Conservation (phyloP, 1,284 basidiomycete species). For the Austroboletus novae-zelandiae region DNA sequence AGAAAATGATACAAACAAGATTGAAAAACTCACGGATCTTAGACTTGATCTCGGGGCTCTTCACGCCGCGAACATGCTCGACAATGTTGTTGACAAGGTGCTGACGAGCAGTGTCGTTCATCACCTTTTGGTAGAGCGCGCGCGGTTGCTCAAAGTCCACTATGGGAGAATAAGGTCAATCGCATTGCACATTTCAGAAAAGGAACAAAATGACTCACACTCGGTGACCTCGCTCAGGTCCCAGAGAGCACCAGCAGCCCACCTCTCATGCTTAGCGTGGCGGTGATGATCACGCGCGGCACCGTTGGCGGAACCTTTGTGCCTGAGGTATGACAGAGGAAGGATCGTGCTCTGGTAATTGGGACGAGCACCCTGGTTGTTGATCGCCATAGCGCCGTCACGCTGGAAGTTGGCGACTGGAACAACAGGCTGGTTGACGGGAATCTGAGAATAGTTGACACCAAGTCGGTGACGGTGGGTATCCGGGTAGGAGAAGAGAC, state of each 20-base stretch:
- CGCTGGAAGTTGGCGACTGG: conserved; percentile 88
- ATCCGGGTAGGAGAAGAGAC: conserved; percentile 95
- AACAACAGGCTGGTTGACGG: conserved; percentile 78
- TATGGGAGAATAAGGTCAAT: conserved; percentile 24
- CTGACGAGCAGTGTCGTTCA: conserved; percentile 64
- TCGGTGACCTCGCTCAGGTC: conserved; percentile 80
- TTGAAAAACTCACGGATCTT: conserved; percentile 57
- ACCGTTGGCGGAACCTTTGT: conserved; percentile 40
- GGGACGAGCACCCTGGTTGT: conserved; percentile 80
- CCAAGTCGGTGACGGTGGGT: conserved; percentile 89
- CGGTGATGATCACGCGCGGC: conserved; percentile 36
- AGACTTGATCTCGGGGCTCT: conserved; percentile 62
- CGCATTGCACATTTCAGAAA: neutral
- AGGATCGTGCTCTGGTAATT: conserved; percentile 81
- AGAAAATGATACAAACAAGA: neutral
- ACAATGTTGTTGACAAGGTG: conserved; percentile 78
- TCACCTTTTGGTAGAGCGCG: conserved; percentile 75
- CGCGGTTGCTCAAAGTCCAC: conserved; percentile 93
- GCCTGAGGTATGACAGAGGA: conserved; percentile 52
- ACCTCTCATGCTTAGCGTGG: conserved; percentile 66
- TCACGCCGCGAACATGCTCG: conserved; percentile 68
- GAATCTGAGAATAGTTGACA: conserved; percentile 85
- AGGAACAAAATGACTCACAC: conserved; percentile 50
- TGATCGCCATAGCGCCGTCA: conserved; percentile 64
- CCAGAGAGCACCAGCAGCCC: conserved; percentile 68